Evolutionary conservation across 441 rosid species (phyloP).

Genomic region (Pelargonium cotyledonis): DNA sequence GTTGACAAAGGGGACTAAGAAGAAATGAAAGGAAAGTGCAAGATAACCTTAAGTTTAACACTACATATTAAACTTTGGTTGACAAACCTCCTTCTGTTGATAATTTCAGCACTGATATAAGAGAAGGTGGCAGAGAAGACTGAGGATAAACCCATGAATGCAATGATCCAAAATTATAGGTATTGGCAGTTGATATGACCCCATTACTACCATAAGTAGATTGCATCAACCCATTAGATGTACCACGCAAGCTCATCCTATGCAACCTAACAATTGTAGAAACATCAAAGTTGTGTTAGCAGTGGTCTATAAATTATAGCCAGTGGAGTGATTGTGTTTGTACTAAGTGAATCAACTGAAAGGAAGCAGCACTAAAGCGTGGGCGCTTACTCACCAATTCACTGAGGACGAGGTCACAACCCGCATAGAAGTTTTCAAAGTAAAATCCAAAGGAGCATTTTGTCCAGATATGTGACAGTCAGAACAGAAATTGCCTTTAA

Average conservation of each 20-base stretch:
- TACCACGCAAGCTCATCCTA: constrained; percentile 51
- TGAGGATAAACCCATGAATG: constrained; percentile 97
- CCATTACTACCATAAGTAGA: constrained; percentile 30
- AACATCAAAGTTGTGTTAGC: constrained; percentile 8
- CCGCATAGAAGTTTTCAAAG: constrained; percentile 70
- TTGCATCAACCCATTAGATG: constrained; percentile 29
- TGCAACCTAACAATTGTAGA: constrained; percentile 49
- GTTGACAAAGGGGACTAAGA: constrained; percentile 10
- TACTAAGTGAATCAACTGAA: background rate
- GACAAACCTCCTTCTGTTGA: constrained; percentile 55
- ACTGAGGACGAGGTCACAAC: constrained; percentile 53
- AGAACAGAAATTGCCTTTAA: constrained; percentile 37
- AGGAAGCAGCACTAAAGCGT: background rate
- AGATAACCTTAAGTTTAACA: background rate
- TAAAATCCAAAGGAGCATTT: constrained; percentile 77
- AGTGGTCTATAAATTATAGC: constrained; percentile 1
- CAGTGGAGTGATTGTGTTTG: background rate
- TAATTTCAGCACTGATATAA: constrained; percentile 50
- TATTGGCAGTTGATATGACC: constrained; percentile 31
- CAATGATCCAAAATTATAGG: constrained; percentile 44
- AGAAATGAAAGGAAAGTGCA: constrained; percentile 12
- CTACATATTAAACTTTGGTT: background rate
- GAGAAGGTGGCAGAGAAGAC: constrained; percentile 68
- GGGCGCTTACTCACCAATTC: constrained; percentile 46
- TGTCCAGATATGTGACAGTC: constrained; percentile 51